Evolutionary conservation across 2,329 filamentous ascomycete species (phyloP), one percentile per base, ranked within the genome.

Genomic region (Pestalotiopsis sp.): DNA sequence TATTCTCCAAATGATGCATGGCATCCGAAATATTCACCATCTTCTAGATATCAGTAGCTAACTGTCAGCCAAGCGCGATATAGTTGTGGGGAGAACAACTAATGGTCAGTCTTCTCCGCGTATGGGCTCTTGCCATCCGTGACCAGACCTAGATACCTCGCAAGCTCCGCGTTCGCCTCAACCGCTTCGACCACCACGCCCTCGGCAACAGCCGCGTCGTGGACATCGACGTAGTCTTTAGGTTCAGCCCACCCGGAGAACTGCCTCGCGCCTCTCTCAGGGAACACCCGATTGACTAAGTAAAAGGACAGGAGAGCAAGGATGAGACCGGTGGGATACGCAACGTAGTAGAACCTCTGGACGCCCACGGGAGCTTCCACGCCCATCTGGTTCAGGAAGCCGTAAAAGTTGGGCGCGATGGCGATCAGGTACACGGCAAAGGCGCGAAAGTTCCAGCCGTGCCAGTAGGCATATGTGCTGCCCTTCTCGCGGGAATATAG

Each of bases 321-420:
- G 66, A 85, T 82, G 67, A 90, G 81, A 3, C 85, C 83, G 5
- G 88, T 86, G 72, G 84, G 83, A 67, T 84, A 86, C 0, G 87
- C 86, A 27, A 90, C 79, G 70, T 87, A 87, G 72, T 90, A 90
- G 76, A 89, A 88, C 17, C 76, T 73, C 0, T 75, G 77, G 3
- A 80, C 73, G 0, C 76, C 77, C 0, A 76, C 4, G 1, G 81
- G 80, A 0, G 78, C 79, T 0, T 63, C 3, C 4, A 83, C 79
- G 1, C 81, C 82, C 77, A 83, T 79, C 25, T 80, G 78, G 68
- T 79, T 76, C 2, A 83, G 72, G 60, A 84, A 84, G 1, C 80
- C 81, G 60, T 80, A 80, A 62, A 84, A 81, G 59, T 82, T 82
- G 0, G 80, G 80, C 4, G 75, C 74, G n/a, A 82, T 76, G 14